Conservation (phyloP, 768 basidiomycete genomes). For the Phylloporus sp. region DNA sequence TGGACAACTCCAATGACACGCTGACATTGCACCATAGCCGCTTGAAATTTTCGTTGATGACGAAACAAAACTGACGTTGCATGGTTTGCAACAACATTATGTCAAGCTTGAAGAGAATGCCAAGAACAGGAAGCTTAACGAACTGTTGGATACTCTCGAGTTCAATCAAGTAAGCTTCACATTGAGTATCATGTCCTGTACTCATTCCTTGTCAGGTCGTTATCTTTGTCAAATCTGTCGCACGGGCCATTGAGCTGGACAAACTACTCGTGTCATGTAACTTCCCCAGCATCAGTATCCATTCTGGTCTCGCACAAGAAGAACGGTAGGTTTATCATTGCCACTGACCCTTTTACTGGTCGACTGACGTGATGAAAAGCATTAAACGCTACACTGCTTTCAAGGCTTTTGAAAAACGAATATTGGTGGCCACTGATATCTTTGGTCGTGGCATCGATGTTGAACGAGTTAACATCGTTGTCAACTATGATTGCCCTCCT, state of each 20-base stretch:
- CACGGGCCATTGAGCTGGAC: constrained; percentile 93
- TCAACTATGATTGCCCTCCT: constrained; percentile 97
- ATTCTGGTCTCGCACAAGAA: constrained; percentile 90
- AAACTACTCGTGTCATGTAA: constrained; percentile 94
- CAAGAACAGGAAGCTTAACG: constrained; percentile 97
- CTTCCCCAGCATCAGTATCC: constrained; percentile 97
- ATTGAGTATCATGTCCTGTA: background rate
- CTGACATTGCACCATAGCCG: constrained; percentile 51
- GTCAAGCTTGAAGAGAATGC: constrained; percentile 92
- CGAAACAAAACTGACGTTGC: constrained; percentile 96
- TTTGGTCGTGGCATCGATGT: constrained; percentile 99
- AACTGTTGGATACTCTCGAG: constrained; percentile 90
- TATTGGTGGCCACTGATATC: constrained; percentile 97
- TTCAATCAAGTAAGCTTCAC: constrained; percentile 81
- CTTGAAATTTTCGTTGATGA: constrained; percentile 99
- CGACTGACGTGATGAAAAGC: constrained; percentile 36
- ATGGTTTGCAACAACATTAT: constrained; percentile 98
- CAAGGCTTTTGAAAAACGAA: constrained; percentile 99
- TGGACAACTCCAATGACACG: background rate
- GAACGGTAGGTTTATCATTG: constrained; percentile 68
- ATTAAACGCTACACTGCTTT: constrained; percentile 96
- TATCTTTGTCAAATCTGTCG: constrained; percentile 98
- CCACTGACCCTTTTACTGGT: background rate
- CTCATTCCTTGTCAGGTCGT: constrained; percentile 63
- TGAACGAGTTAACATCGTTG: constrained; percentile 98